Conservation (phyloP, 192 early-diverging fungal genomes). For the Lobosporangium transversale region DNA sequence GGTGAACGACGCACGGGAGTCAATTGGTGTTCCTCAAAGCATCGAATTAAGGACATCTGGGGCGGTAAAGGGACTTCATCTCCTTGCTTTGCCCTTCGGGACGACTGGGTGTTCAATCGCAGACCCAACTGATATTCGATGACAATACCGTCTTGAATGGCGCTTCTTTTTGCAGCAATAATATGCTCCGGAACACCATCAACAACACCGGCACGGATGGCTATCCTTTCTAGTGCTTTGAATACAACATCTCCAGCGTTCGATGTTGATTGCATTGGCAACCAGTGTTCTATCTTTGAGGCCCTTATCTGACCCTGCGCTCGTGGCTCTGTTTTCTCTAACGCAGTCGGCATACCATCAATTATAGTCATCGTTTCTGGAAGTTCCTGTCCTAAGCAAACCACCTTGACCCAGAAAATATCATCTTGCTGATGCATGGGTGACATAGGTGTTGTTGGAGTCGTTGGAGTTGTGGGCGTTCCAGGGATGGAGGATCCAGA, state of each 20-base stretch:
- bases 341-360: constrained; percentile 27
- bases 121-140: constrained; percentile 41
- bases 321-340: constrained; percentile 22
- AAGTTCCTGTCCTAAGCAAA: constrained; percentile 25
- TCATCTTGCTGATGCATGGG: constrained; percentile 24
- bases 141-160: constrained; percentile 28
- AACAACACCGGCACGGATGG: constrained; percentile 55
- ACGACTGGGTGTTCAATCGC: constrained; percentile 19
- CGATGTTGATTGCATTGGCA: constrained; percentile 53
- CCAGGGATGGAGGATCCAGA: constrained; percentile 30
- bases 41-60: constrained; percentile 20
- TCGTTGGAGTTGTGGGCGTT: constrained; percentile 45
- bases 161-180: constrained; percentile 16
- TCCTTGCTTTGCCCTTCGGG: constrained; percentile 19
- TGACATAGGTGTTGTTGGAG: constrained; percentile 22
- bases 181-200: constrained; percentile 51
- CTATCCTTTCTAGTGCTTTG: constrained; percentile 61
- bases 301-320: constrained; percentile 26
- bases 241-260: constrained; percentile 58
- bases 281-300: constrained; percentile 40
- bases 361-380: constrained; percentile 34
- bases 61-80: constrained; percentile 36
- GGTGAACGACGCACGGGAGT: constrained; percentile 39
- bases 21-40: constrained; percentile 45
- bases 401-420: constrained; percentile 49